A percentile compares a stretch with the other conserved stretches of the same genome.
Evolutionary conservation across 352 stramenopile species (phyloP).

Genomic region (Phytophthora ramorum): DNA sequence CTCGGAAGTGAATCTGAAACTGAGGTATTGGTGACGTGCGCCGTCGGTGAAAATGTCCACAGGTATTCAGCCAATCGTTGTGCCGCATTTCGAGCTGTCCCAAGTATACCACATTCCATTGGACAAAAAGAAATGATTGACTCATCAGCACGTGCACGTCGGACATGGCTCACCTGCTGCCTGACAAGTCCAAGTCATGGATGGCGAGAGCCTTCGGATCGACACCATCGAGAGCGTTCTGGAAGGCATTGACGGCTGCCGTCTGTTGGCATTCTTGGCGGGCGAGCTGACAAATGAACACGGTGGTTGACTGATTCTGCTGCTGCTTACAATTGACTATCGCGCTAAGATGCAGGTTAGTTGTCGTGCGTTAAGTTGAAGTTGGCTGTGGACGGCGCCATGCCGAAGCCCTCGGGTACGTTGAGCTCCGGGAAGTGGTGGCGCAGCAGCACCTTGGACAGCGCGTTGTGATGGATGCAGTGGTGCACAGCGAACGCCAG

Average conservation of each 20-base stretch:
- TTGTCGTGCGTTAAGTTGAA: slow-evolving; percentile 30
- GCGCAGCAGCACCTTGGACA: slow-evolving; percentile 77
- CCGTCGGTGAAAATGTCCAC: neutral
- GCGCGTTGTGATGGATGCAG: slow-evolving; percentile 88
- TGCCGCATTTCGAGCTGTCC: neutral
- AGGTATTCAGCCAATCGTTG: slow-evolving; percentile 14
- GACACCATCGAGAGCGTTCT: neutral
- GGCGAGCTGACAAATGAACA: neutral
- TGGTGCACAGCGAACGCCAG: slow-evolving; percentile 88
- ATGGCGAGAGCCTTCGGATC: neutral
- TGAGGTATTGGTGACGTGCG: neutral
- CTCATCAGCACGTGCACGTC: neutral
- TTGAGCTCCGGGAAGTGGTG: slow-evolving; percentile 65
- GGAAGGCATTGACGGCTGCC: neutral
- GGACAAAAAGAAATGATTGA: neutral
- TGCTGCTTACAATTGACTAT: neutral
- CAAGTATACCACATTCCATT: neutral
- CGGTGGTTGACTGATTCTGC: neutral
- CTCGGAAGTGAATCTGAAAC: slow-evolving; percentile 17
- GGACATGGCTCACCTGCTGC: slow-evolving; percentile 1
- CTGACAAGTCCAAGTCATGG: neutral
- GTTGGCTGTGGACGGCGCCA: slow-evolving; percentile 83
- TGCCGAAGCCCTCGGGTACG: slow-evolving; percentile 65
- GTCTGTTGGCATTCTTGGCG: too few species aligned
- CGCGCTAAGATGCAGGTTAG: neutral